Conservation (phyloP, 805 yeast species). For the Danielia reshetovae region DNA sequence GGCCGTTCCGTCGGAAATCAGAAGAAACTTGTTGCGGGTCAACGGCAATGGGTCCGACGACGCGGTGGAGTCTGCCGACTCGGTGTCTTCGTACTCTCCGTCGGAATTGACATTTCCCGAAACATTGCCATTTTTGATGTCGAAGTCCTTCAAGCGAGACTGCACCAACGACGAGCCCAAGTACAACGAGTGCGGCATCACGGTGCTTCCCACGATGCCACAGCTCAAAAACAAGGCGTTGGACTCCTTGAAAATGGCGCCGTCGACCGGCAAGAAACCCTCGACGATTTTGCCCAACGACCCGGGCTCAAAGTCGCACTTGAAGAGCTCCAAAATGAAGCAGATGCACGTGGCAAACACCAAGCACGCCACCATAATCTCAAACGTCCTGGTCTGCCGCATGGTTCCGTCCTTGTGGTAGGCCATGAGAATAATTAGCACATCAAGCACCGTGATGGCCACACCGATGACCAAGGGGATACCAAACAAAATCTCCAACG, state of each 20-base stretch:
- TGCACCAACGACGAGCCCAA: conserved; percentile 44
- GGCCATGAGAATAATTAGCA: conserved; percentile 69
- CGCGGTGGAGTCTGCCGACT: neutral
- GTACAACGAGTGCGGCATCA: conserved; percentile 45
- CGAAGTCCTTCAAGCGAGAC: conserved; percentile 40
- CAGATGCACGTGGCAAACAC: conserved; percentile 76
- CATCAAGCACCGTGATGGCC: conserved; percentile 78
- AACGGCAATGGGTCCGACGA: conserved; percentile 13
- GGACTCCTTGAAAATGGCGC: conserved; percentile 27
- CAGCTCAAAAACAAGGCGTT: conserved; percentile 41
- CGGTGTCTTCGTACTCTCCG: conserved; percentile 2
- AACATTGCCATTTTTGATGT: conserved; percentile 27
- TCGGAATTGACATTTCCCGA: conserved; percentile 3
- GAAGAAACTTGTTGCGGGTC: conserved; percentile 17
- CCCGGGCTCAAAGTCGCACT: conserved; percentile 48
- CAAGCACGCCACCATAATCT: conserved; percentile 63
- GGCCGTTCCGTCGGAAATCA: conserved; percentile 27
- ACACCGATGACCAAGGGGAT: conserved; percentile 85
- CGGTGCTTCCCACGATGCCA: conserved; percentile 46
- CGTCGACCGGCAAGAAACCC: conserved; percentile 64
- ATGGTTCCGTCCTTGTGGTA: conserved; percentile 73
- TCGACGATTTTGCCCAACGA: conserved; percentile 48
- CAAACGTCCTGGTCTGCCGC: conserved; percentile 73
- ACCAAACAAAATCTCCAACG: conserved; percentile 76
- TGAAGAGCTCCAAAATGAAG: conserved; percentile 64